phyloP scores from a whole-genome alignment of 805 yeast genomes.

The Wickerhamomyces subpelliculosus region DNA sequence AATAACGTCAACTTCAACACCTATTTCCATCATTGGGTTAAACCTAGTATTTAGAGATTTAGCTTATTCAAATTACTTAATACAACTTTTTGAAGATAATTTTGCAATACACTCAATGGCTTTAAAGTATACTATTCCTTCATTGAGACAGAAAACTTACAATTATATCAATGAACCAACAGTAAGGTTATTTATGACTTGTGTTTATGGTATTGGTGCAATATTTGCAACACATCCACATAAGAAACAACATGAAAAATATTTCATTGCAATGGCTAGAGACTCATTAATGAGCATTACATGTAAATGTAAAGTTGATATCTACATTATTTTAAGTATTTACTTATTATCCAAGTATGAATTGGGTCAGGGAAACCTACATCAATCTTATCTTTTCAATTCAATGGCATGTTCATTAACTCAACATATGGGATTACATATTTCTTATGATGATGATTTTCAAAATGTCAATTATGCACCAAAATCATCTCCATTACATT shows the following conservation, averaged over 20 bases:
- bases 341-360: slow-evolving; percentile 25
- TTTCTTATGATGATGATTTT: slow-evolving; percentile 10
- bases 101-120: slow-evolving; percentile 14
- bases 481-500: slow-evolving; percentile 17
- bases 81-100: slow-evolving; percentile 10
- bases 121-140: slow-evolving; percentile 8
- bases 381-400: slow-evolving; percentile 23
- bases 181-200: slow-evolving; percentile 19
- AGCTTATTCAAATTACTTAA: slow-evolving; percentile 6
- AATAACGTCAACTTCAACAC: background rate
- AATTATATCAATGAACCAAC: slow-evolving; percentile 13
- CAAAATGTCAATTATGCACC: slow-evolving; percentile 4
- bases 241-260: slow-evolving; percentile 4
- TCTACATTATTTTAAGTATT: slow-evolving; percentile 19
- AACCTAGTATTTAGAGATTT: slow-evolving; percentile 12
- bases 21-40: slow-evolving; percentile 8
- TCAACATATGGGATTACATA: slow-evolving; percentile 29
- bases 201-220: slow-evolving; percentile 21
- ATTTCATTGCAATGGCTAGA: slow-evolving; percentile 22
- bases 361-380: slow-evolving; percentile 23
- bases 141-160: slow-evolving; percentile 12
- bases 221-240: slow-evolving; percentile 15
- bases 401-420: slow-evolving; percentile 26
- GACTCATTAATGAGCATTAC: slow-evolving; percentile 16
- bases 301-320: slow-evolving; percentile 14